These are phyloP conservation scores for Sporisorium sorghi DNA, from an alignment of 1,284 basidiomycete species.

Conservation along the genomic window DNA sequence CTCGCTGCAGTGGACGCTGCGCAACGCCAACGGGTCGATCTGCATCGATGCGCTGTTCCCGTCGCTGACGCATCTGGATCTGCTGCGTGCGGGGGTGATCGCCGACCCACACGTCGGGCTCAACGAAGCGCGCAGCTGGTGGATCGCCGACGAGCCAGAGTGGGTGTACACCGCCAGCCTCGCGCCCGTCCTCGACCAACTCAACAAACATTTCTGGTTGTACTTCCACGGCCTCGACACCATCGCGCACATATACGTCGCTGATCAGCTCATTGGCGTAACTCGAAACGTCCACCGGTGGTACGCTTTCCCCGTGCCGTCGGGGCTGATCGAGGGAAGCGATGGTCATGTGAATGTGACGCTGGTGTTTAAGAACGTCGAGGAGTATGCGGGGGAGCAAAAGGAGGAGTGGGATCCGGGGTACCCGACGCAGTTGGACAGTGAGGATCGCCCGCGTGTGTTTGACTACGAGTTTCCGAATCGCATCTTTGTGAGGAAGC, in stretches of 20 bases:
- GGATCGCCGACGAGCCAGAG: slow-evolving; percentile 74
- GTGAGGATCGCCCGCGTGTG: slow-evolving; percentile 5
- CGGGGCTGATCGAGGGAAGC: background rate
- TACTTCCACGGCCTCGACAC: slow-evolving; percentile 76
- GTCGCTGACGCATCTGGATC: slow-evolving; percentile 75
- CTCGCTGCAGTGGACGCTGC: slow-evolving; percentile 72
- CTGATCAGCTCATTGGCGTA: slow-evolving; percentile 74
- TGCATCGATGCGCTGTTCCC: slow-evolving; percentile 74
- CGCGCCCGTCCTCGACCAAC: slow-evolving; percentile 69
- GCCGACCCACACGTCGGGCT: slow-evolving; percentile 74
- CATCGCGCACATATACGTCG: slow-evolving; percentile 74
- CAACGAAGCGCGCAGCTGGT: slow-evolving; percentile 75
- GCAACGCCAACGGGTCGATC: slow-evolving; percentile 74
- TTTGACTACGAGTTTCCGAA: slow-evolving; percentile 53
- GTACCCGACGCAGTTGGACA: slow-evolving; percentile 37
- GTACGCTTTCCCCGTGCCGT: slow-evolving; percentile 72
- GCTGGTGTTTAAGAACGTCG: slow-evolving; percentile 34
- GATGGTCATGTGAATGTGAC: slow-evolving; percentile 33
- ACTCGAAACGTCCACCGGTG: slow-evolving; percentile 76
- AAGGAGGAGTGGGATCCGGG: slow-evolving; percentile 16
- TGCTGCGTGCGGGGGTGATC: slow-evolving; percentile 74
- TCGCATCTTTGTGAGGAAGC: slow-evolving; percentile 60
- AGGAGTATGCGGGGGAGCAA: slow-evolving; percentile 31
- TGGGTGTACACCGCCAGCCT: slow-evolving; percentile 77
- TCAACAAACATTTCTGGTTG: slow-evolving; percentile 71